Evolutionary conservation across 768 basidiomycete species (phyloP).

Genomic region (Boletus sp.): DNA sequence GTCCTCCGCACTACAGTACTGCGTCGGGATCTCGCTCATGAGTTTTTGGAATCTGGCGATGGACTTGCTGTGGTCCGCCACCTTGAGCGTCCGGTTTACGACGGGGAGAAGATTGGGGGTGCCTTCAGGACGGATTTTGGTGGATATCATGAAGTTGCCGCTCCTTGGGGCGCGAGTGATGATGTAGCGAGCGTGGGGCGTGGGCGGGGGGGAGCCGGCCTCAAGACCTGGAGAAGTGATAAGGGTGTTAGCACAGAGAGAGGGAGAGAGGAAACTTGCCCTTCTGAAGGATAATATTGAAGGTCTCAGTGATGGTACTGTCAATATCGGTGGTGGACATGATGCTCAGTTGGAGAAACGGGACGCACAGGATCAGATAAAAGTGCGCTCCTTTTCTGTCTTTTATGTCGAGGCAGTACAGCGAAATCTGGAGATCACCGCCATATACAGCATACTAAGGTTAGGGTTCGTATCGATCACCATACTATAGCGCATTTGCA

Average conservation of each 20-base stretch:
- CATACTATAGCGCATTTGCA: too few relatives aligned
- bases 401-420: not conserved
- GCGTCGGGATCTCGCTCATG: constrained; percentile 45
- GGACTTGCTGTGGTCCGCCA: constrained; percentile 1
- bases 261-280: not conserved
- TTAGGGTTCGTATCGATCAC: too few relatives aligned
- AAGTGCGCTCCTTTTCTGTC: too few relatives aligned
- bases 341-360: not conserved
- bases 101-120: constrained; percentile 47
- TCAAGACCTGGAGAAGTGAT: constrained; percentile 14
- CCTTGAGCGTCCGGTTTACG: constrained; percentile 39
- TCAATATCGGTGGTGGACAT: not conserved
- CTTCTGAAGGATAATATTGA: constrained; percentile 6
- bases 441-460: too few relatives aligned
- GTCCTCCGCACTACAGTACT: constrained; percentile 56
- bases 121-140: constrained; percentile 48
- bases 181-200: constrained; percentile 51
- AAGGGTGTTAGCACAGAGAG: not conserved
- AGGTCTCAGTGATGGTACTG: not conserved
- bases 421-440: not conserved
- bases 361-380: not conserved
- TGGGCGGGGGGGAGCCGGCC: constrained; percentile 70
- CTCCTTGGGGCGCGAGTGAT: constrained; percentile 41
- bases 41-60: constrained; percentile 49
- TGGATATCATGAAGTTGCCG: constrained; percentile 42